Conservation (phyloP, 208 protist genomes). For the Wallacemonas sp. region DNA sequence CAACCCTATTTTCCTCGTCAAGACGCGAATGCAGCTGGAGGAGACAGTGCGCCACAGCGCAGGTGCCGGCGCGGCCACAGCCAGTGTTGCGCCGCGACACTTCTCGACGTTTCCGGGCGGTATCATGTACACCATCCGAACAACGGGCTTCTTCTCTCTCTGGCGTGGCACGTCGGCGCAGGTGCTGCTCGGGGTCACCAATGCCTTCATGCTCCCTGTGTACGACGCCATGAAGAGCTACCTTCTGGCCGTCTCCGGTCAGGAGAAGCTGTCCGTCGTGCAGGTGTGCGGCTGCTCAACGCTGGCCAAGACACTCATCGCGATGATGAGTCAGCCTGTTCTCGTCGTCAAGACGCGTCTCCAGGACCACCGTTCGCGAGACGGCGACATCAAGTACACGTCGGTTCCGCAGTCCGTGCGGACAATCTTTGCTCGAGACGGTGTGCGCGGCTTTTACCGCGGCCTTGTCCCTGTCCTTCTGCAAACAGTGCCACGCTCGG, state of each 20-base stretch:
- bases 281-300: slow-evolving; percentile 72
- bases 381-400: slow-evolving; percentile 68
- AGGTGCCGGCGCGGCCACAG: slow-evolving; percentile 17
- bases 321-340: slow-evolving; percentile 65
- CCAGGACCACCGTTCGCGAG: slow-evolving; percentile 78
- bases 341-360: slow-evolving; percentile 79
- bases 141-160: slow-evolving; percentile 58
- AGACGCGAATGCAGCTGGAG: slow-evolving; percentile 90
- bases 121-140: slow-evolving; percentile 51
- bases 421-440: slow-evolving; percentile 41
- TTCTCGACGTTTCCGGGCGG: slow-evolving; percentile 66
- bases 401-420: slow-evolving; percentile 54
- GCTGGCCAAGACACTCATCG: slow-evolving; percentile 55
- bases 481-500: slow-evolving; percentile 75
- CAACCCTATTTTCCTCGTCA: slow-evolving; percentile 90
- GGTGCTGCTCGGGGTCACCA: slow-evolving; percentile 76
- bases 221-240: slow-evolving; percentile 78
- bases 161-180: slow-evolving; percentile 84
- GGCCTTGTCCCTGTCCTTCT: slow-evolving; percentile 62
- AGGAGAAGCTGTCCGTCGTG: slow-evolving; percentile 31
- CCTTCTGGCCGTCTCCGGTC: slow-evolving; percentile 10
- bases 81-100: slow-evolving; percentile 18
- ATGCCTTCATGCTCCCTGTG: slow-evolving; percentile 78
- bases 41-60: slow-evolving; percentile 20
- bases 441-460: slow-evolving; percentile 65